Evolutionary conservation across 2,329 filamentous ascomycete genomes (phyloP).

Genomic region (Pseudopithomyces chartarum): DNA sequence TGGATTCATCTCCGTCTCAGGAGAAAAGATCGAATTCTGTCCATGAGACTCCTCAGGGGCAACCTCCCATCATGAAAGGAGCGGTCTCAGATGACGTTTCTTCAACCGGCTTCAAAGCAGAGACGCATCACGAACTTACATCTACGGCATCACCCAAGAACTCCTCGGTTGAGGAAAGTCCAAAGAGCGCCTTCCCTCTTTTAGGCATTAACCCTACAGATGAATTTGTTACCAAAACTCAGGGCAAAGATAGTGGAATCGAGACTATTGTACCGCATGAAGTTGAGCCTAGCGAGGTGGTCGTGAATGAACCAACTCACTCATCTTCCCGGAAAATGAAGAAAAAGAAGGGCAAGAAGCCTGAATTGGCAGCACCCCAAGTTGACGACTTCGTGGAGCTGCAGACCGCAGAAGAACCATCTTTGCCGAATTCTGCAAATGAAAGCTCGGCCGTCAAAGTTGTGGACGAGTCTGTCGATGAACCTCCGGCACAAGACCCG

Average conservation of each 20-base stretch:
- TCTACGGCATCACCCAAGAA: not conserved
- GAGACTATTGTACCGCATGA: not conserved
- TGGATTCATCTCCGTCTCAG: not conserved
- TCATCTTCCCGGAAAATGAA: conserved; percentile 16
- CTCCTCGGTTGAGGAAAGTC: not conserved
- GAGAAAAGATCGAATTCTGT: conserved; percentile 5
- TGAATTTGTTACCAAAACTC: not conserved
- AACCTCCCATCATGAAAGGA: not conserved
- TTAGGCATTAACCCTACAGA: not conserved
- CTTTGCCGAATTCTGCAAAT: not conserved
- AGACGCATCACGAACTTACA: not conserved
- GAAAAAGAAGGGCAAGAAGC: conserved; percentile 23
- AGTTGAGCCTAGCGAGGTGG: not conserved
- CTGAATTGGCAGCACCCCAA: not conserved
- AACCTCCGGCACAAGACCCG: not conserved
- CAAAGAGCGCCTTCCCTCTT: not conserved
- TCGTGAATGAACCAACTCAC: conserved; percentile 15
- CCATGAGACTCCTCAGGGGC: not conserved
- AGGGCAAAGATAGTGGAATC: not conserved
- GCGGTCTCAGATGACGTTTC: not conserved
- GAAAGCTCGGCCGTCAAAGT: not conserved
- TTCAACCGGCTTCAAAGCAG: not conserved
- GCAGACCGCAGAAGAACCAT: not conserved
- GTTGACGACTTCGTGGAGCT: not conserved
- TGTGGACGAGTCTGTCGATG: not conserved